Percentiles rank a stretch among this genome's conserved stretches.
phyloP scores from a whole-genome alignment of 805 yeast species.

The Blastobotrys chiropterorum region DNA sequence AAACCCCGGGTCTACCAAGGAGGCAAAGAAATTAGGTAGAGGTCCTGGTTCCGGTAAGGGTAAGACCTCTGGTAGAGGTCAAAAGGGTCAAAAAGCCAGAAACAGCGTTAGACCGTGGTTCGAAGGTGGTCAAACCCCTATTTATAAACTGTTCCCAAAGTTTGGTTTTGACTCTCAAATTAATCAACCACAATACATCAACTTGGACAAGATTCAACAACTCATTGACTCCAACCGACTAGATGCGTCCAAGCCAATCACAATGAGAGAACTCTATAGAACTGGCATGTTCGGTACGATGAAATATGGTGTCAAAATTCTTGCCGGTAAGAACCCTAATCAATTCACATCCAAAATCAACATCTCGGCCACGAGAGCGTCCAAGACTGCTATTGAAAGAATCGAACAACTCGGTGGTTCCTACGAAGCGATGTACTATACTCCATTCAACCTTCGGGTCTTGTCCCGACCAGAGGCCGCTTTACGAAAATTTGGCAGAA shows the following conservation, averaged over 20 bases:
- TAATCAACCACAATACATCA: slow-evolving; percentile 41
- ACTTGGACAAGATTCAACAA: slow-evolving; percentile 61
- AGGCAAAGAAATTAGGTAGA: slow-evolving; percentile 71
- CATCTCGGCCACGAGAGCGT: slow-evolving; percentile 79
- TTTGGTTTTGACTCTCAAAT: slow-evolving; percentile 54
- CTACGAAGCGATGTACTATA: slow-evolving; percentile 66
- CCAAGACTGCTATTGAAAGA: slow-evolving; percentile 62
- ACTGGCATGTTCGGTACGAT: slow-evolving; percentile 67
- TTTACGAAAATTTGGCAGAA: slow-evolving; percentile 61
- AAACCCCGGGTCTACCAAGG: slow-evolving; percentile 29
- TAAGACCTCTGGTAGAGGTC: slow-evolving; percentile 95
- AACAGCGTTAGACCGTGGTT: slow-evolving; percentile 86
- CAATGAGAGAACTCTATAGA: slow-evolving; percentile 71
- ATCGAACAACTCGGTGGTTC: slow-evolving; percentile 71
- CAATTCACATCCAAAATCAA: slow-evolving; percentile 49
- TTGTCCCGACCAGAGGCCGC: slow-evolving; percentile 72
- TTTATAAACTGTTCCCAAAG: slow-evolving; percentile 77
- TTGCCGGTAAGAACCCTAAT: slow-evolving; percentile 53
- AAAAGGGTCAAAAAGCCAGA: slow-evolving; percentile 97
- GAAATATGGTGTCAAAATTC: slow-evolving; percentile 74
- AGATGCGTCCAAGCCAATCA: slow-evolving; percentile 43
- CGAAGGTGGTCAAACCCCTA: slow-evolving; percentile 99
- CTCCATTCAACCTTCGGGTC: slow-evolving; percentile 61
- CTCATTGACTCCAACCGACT: slow-evolving; percentile 67
- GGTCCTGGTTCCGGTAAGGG: slow-evolving; percentile 88